Evolutionary conservation across 805 yeast species (phyloP).

Genomic region (Debaryomyces hansenii): DNA sequence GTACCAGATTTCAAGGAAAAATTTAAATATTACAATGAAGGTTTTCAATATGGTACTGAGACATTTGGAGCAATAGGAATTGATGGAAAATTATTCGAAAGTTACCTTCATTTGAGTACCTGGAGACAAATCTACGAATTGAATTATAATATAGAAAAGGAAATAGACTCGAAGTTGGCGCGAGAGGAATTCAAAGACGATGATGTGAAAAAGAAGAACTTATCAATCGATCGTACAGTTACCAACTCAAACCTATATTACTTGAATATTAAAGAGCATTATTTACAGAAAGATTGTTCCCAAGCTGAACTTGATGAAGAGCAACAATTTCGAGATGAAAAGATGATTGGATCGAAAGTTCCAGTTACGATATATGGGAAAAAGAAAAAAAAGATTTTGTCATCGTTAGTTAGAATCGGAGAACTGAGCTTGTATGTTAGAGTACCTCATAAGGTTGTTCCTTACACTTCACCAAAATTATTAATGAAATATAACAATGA

Average conservation of each 20-base stretch:
- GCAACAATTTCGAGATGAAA: conserved; percentile 13
- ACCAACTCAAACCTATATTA: conserved; percentile 1
- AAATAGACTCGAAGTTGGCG: conserved; percentile 32
- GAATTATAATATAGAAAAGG: conserved; percentile 33
- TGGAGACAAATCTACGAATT: conserved; percentile 32
- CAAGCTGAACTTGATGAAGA: not conserved
- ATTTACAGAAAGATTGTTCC: not conserved
- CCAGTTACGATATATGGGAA: conserved; percentile 28
- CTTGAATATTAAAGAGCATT: conserved; percentile 10
- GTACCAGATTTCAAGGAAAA: conserved; percentile 37
- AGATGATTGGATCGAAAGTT: conserved; percentile 28
- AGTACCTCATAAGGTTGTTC: conserved; percentile 34
- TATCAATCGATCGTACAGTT: conserved; percentile 13
- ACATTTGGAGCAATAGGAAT: conserved; percentile 32
- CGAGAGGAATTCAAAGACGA: conserved; percentile 24
- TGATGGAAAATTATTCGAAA: conserved; percentile 32
- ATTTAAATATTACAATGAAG: conserved; percentile 24
- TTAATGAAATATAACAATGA: conserved; percentile 37
- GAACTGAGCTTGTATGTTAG: conserved; percentile 29
- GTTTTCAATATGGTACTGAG: conserved; percentile 23
- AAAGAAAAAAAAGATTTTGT: conserved; percentile 37
- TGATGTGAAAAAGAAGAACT: conserved; percentile 34
- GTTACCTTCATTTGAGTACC: conserved; percentile 24
- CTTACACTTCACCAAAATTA: conserved; percentile 38
- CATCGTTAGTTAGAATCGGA: conserved; percentile 34